Base-by-base conservation (phyloP, 305 asterid species). In the Plantago lanceolata region DNA sequence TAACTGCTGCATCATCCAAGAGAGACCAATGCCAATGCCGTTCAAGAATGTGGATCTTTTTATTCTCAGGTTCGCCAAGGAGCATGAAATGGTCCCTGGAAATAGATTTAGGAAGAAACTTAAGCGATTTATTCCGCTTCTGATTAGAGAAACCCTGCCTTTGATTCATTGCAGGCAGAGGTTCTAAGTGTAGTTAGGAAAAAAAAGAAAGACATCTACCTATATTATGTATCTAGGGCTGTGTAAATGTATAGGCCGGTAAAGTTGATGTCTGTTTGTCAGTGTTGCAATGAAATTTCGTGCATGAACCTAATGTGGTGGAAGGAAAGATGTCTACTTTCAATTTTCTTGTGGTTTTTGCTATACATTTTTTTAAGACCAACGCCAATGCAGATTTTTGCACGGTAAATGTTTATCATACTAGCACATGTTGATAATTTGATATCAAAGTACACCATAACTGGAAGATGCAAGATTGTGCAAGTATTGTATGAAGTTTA, bases 101-200 rank as follows among this genome's bases (percentile, higher is more conserved):
- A 21, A 48, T 76, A 68, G 74, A 59, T 71, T 70, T 71, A 74
- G 76, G 35, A 37, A 74, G 75, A 44, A 37, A 52, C 29, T 48
- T 52, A 5, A 51, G 74, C 51, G 72, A 73, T 63, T 69, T 52
- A 45, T 57, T 73, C 79, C 77, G 64, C 69, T 54, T 55, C 50
- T 73, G 63, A 50, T 66, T 61, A 69, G 70, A 48, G 40, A 58
- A 79, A 69, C 80, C 77, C 72, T 31, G 72, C 81, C 77, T 54
- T 71, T 68, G 72, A 75, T 73, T 75, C 50, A 72, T 67, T 70
- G 58, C 40, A 59, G 79, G 79, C 70, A 11, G 82, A 65, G 79
- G 81, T 16, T 75, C 71, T 73, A 73, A 57, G 74, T 37, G 67
- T 75, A 72, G 74, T 33, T 49, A 21, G 21, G 11, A 60, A 47